A percentile compares a stretch with the other conserved stretches of the same genome.
phyloP scores from a whole-genome alignment of 441 rosid species.

The Croton setiger region DNA sequence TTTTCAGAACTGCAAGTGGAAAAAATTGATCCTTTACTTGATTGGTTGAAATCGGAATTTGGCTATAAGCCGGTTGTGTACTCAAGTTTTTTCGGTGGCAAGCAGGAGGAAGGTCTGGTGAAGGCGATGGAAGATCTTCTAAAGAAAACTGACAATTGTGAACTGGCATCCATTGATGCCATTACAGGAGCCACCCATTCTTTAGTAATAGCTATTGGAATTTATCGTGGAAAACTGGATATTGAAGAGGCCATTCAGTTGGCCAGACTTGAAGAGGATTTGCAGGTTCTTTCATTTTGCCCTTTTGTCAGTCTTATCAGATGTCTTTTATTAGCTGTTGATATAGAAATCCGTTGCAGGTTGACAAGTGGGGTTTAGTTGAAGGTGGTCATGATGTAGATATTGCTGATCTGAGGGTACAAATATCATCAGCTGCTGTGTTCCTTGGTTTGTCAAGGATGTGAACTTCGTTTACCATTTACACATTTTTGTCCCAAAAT shows the following conservation, averaged over 20 bases:
- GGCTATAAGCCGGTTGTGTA: conserved; percentile 76
- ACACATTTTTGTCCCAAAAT: conserved; percentile 3
- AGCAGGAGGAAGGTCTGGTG: conserved; percentile 79
- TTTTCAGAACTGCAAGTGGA: conserved; percentile 69
- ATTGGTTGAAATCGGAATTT: conserved; percentile 86
- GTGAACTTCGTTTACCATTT: conserved; percentile 21
- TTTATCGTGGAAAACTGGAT: conserved; percentile 67
- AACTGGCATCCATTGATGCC: conserved; percentile 88
- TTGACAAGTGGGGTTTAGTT: conserved; percentile 91
- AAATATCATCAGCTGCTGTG: conserved; percentile 78
- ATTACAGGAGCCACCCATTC: conserved; percentile 90
- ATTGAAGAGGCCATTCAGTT: conserved; percentile 87
- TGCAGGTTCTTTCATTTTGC: conserved; percentile 55
- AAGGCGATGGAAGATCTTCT: conserved; percentile 64
- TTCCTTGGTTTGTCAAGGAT: conserved; percentile 80
- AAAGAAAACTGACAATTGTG: conserved; percentile 67
- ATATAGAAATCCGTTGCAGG: conserved; percentile 42
- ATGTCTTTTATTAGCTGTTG: conserved; percentile 9
- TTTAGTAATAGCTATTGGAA: conserved; percentile 61
- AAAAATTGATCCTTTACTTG: conserved; percentile 82
- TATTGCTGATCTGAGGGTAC: conserved; percentile 93
- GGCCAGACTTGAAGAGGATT: conserved; percentile 93
- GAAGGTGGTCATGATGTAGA: conserved; percentile 98
- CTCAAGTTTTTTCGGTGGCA: conserved; percentile 81
- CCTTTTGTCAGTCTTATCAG: neutral